phyloP scores from a whole-genome alignment of 2,329 filamentous ascomycete species.

The Clonostachys rosea region DNA sequence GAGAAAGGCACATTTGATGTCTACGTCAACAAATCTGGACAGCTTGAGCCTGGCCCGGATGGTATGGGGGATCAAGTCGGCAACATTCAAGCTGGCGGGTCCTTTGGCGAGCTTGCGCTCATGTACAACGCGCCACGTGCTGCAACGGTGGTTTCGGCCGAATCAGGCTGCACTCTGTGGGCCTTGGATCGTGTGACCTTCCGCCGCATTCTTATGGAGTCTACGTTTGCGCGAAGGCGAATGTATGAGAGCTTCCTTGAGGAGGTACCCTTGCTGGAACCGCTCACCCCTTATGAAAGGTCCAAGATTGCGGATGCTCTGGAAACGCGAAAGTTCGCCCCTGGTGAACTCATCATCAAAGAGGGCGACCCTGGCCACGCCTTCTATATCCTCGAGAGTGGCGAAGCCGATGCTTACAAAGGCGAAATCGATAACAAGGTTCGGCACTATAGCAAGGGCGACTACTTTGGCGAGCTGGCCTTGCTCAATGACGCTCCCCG shows the following conservation, averaged over 20 bases:
- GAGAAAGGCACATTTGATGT: constrained; percentile 89
- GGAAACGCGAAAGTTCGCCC: constrained; percentile 80
- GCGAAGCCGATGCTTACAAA: constrained; percentile 84
- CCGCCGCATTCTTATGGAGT: constrained; percentile 97
- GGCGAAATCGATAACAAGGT: constrained; percentile 65
- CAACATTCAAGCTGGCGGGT: constrained; percentile 80
- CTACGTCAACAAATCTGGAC: constrained; percentile 76
- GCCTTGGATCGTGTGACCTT: constrained; percentile 94
- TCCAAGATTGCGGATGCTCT: constrained; percentile 97
- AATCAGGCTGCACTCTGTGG: constrained; percentile 79
- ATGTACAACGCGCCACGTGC: constrained; percentile 99
- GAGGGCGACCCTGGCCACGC: constrained; percentile 89
- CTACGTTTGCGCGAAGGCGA: constrained; percentile 88
- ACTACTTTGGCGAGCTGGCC: constrained; percentile 96
- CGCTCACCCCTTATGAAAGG: constrained; percentile 85
- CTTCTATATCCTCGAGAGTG: constrained; percentile 87
- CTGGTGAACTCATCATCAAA: constrained; percentile 78
- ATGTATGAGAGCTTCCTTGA: constrained; percentile 98
- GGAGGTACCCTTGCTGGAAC: constrained; percentile 81
- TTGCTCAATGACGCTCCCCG: constrained; percentile 90
- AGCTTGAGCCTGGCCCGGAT: constrained; percentile 72
- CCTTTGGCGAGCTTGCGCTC: constrained; percentile 91
- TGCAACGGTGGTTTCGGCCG: constrained; percentile 84
- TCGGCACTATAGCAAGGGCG: constrained; percentile 81
- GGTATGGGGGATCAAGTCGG: constrained; percentile 82